A percentile compares a stretch with the other conserved stretches of the same genome.
Conservation (phyloP, 257 asterid genomes). For the Solanum sitiens region DNA sequence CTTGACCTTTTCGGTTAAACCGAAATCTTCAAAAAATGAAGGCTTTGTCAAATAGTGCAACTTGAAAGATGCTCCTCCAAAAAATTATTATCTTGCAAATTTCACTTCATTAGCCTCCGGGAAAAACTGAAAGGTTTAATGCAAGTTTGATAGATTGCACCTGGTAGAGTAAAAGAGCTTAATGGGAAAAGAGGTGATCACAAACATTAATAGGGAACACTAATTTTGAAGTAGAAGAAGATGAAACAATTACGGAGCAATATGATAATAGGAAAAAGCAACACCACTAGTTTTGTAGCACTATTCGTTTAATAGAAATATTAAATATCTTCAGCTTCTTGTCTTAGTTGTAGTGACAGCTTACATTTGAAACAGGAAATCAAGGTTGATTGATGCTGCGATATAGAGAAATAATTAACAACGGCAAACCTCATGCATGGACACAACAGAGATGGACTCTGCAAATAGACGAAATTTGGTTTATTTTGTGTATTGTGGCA, state of each 20-base stretch:
- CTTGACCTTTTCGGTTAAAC: slow-evolving; percentile 56
- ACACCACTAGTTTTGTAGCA: background rate
- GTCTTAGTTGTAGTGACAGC: background rate
- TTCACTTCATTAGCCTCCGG: slow-evolving; percentile 93
- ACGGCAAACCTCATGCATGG: background rate
- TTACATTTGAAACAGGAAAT: background rate
- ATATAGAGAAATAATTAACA: background rate
- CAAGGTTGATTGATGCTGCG: background rate
- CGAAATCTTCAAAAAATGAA: slow-evolving; percentile 81
- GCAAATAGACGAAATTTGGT: background rate
- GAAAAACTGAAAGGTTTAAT: slow-evolving; percentile 48
- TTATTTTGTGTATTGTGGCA: background rate
- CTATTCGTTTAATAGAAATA: background rate
- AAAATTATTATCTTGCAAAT: slow-evolving; percentile 64
- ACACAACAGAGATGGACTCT: background rate
- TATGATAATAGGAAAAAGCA: background rate
- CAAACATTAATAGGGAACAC: background rate
- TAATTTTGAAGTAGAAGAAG: background rate
- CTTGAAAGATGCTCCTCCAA: slow-evolving; percentile 63
- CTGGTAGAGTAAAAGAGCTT: background rate
- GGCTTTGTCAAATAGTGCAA: slow-evolving; percentile 88
- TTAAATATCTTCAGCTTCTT: background rate
- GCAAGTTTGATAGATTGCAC: background rate
- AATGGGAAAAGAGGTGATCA: background rate
- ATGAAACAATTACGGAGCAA: background rate